A percentile compares a stretch with the other conserved stretches of the same genome.
Conservation (phyloP, 345 rosid species). For the thale cress (Arabidopsis thaliana) region DNA sequence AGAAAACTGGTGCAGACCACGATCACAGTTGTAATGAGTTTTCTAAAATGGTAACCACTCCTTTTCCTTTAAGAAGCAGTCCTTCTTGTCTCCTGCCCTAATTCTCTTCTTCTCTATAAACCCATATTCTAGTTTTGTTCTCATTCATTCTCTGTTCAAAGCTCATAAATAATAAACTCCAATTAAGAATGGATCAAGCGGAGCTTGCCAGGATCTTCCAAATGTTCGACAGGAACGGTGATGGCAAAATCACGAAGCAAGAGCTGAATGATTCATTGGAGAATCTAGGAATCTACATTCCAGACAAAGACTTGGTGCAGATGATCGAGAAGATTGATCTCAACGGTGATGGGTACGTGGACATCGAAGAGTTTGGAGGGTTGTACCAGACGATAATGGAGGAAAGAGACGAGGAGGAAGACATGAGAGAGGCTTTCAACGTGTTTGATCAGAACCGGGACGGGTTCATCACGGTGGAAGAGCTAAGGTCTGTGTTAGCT, state of each 20-base stretch:
- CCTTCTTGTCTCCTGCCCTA: constrained; percentile 28
- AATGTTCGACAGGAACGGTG: constrained; percentile 90
- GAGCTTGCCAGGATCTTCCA: constrained; percentile 84
- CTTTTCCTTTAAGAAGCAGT: constrained; percentile 41
- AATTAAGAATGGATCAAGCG: constrained; percentile 58
- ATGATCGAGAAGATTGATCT: constrained; percentile 89
- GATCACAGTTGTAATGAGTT: constrained; percentile 43
- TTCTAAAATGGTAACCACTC: constrained; percentile 48
- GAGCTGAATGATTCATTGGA: constrained; percentile 72
- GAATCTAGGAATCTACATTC: constrained; percentile 73
- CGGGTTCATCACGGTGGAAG: constrained; percentile 90
- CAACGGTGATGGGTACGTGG: constrained; percentile 85
- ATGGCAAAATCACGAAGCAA: constrained; percentile 74
- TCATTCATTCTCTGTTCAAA: constrained; percentile 25
- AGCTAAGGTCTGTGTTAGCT: constrained; percentile 77
- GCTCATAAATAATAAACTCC: constrained; percentile 6
- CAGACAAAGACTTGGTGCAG: constrained; percentile 66
- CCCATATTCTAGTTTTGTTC: constrained; percentile 29
- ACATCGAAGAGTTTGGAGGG: constrained; percentile 83
- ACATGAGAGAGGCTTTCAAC: constrained; percentile 84
- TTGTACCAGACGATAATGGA: constrained; percentile 83
- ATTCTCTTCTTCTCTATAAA: constrained; percentile 31
- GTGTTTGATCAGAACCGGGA: constrained; percentile 93
- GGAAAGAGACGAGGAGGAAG: constrained; percentile 85
- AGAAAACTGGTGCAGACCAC: constrained; percentile 46